Conservation (phyloP, 768 basidiomycete genomes). For the Amanita exitialis region DNA sequence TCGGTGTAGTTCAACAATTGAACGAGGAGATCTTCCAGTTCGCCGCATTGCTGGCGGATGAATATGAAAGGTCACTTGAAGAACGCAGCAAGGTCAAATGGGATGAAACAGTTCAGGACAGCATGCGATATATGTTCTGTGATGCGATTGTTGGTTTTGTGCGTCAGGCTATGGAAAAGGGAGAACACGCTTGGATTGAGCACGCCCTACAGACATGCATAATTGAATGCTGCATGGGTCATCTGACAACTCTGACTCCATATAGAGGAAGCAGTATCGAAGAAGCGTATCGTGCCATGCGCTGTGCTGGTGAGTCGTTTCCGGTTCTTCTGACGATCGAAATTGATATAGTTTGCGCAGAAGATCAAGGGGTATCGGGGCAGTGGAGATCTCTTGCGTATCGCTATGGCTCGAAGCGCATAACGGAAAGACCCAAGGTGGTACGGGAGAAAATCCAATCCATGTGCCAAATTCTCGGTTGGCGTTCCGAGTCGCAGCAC, state of each 20-base stretch:
- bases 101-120: background rate
- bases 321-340: background rate
- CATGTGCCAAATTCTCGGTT: background rate
- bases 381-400: background rate
- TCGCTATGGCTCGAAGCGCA: background rate
- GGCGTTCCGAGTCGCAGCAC: background rate
- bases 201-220: background rate
- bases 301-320: background rate
- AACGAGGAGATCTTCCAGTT: constrained; percentile 4
- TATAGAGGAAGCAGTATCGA: background rate
- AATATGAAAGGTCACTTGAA: background rate
- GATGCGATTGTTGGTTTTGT: background rate
- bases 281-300: background rate
- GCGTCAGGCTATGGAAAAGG: background rate
- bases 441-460: background rate
- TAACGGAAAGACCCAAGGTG: background rate
- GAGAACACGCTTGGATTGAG: background rate
- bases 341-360: background rate
- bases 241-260: background rate
- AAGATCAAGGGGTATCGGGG: background rate
- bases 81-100: background rate
- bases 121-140: background rate
- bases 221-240: background rate
- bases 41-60: background rate
- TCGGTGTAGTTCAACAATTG: background rate